Evolutionary conservation across 1,284 basidiomycete genomes (phyloP).

Genomic region (Pisolithus thermaeus): DNA sequence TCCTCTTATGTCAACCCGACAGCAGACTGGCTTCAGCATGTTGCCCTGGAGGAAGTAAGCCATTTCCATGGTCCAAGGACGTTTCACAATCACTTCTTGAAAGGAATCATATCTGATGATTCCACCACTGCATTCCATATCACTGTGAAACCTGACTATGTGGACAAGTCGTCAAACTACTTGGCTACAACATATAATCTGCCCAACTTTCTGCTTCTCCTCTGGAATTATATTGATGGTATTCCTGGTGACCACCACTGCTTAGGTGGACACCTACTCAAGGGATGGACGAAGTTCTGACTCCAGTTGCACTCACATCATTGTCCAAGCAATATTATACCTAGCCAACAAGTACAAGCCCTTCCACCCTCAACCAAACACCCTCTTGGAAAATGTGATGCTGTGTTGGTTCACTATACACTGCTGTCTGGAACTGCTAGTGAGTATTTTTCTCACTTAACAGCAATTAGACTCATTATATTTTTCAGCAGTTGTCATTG

Average conservation of each 20-base stretch:
- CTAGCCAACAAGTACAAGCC: background rate
- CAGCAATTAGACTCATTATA: background rate
- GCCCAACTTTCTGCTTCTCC: background rate
- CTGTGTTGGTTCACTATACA: background rate
- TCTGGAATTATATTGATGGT: no score
- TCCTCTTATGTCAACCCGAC: no score
- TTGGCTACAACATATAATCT: background rate
- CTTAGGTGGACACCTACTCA: background rate
- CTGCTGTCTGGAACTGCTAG: background rate
- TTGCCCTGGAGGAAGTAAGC: no score
- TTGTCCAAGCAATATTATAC: background rate
- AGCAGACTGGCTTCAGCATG: no score
- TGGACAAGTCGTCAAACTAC: background rate
- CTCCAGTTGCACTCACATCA: background rate
- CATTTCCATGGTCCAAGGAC: background rate
- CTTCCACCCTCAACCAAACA: background rate
- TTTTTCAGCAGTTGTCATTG: background rate
- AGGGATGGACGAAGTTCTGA: background rate
- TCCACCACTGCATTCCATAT: background rate
- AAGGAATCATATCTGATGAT: background rate
- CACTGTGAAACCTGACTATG: background rate
- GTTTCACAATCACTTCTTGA: slow-evolving; percentile 2
- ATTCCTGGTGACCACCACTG: background rate
- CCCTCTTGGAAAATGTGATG: background rate
- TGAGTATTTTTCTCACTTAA: background rate